Evolutionary conservation across 768 basidiomycete genomes (phyloP).

Genomic region (Megacollybia marginata): DNA sequence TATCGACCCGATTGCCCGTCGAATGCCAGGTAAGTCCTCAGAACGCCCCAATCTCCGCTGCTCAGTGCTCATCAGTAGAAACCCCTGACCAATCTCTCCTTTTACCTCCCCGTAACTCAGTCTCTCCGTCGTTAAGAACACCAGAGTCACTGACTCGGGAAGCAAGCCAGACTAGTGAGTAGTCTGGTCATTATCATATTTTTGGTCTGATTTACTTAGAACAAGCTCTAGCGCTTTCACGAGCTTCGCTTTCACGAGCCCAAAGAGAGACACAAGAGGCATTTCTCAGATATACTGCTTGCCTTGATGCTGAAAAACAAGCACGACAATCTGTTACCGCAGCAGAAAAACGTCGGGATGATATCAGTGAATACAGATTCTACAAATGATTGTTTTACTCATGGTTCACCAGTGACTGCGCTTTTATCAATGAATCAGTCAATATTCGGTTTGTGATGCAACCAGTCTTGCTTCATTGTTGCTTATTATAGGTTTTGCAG

Average conservation of each 20-base stretch:
- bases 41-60: too few relatives aligned
- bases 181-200: conserved; percentile 3
- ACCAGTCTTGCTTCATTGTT: too few relatives aligned
- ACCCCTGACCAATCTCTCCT: conserved; percentile 6
- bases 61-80: neutral
- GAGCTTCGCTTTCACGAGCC: conserved; percentile 51
- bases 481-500: conserved; percentile 10
- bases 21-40: too few relatives aligned
- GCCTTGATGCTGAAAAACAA: conserved; percentile 59
- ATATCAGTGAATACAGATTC: conserved; percentile 36
- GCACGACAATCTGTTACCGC: conserved; percentile 55
- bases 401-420: conserved; percentile 29
- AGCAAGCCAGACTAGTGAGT: conserved; percentile 53
- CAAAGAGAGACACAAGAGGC: conserved; percentile 70
- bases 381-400: too few relatives aligned
- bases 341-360: conserved; percentile 67
- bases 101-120: conserved; percentile 35
- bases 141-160: conserved; percentile 51
- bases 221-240: conserved; percentile 56
- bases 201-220: conserved; percentile 26
- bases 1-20: conserved; percentile 14
- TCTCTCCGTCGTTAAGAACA: conserved; percentile 43
- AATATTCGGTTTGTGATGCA: too few relatives aligned
- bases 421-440: conserved; percentile 40
- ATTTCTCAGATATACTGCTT: conserved; percentile 61